phyloP scores from a whole-genome alignment of 139 green algal species.

The Tetradesmus obliquus region DNA sequence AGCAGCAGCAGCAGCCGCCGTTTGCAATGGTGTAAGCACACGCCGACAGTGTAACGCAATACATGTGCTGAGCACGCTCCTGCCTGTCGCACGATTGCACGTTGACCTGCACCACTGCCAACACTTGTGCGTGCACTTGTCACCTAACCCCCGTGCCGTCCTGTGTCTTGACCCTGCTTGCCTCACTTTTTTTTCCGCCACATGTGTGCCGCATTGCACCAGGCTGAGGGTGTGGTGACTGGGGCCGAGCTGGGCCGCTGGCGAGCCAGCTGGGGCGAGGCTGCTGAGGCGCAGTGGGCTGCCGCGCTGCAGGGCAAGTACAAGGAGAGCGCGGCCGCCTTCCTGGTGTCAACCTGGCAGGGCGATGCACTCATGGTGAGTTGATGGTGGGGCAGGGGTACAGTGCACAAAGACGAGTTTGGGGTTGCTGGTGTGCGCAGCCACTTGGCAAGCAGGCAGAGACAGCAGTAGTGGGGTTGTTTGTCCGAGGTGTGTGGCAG shows the following conservation, averaged over 20 bases:
- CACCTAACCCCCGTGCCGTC: too few relatives aligned
- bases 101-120: too few relatives aligned
- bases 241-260: slow-evolving; percentile 35
- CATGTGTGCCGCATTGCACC: not conserved
- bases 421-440: too few relatives aligned
- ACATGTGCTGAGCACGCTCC: not conserved
- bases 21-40: not conserved
- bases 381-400: not conserved
- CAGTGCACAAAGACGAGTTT: not conserved
- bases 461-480: not conserved
- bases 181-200: not conserved
- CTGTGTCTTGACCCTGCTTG: too few relatives aligned
- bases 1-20: not conserved
- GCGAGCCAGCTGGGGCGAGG: slow-evolving; percentile 1
- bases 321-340: slow-evolving; percentile 58
- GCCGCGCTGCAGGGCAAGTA: slow-evolving; percentile 57
- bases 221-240: slow-evolving; percentile 52
- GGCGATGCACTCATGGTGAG: slow-evolving; percentile 63
- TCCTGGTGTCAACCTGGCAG: slow-evolving; percentile 68
- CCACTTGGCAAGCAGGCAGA: not conserved
- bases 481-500: not conserved
- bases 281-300: slow-evolving; percentile 55
- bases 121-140: too few relatives aligned
- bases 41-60: not conserved
- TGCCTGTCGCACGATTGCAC: not conserved